Percentiles rank a stretch among this genome's conserved stretches.
Evolutionary conservation across 495 filamentous ascomycete species (phyloP).

Genomic region (Talaromyces adpressus): DNA sequence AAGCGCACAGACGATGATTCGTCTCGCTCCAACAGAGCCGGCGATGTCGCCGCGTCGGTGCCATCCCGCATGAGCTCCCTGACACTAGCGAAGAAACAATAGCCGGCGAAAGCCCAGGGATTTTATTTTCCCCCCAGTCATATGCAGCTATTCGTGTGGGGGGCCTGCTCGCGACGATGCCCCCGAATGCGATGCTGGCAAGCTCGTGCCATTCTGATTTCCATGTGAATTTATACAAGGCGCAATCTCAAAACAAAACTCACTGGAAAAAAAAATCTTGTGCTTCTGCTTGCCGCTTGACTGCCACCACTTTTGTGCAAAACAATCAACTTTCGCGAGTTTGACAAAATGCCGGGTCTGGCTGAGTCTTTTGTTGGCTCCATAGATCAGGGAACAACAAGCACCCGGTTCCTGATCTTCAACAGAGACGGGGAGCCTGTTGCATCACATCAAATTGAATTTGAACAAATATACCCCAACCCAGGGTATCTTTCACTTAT

Average conservation of each 20-base stretch:
- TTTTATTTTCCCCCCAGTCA: conserved; percentile 3
- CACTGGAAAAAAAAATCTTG: background rate
- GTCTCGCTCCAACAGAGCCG: background rate
- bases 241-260: no score
- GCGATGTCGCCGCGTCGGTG: background rate
- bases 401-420: conserved; percentile 87
- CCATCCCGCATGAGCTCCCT: background rate
- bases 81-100: background rate
- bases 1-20: background rate
- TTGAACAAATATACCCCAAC: conserved; percentile 80
- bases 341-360: conserved; percentile 1
- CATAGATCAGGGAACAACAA: conserved; percentile 93
- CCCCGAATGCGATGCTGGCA: background rate
- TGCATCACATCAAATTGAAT: conserved; percentile 86
- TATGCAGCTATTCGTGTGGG: background rate
- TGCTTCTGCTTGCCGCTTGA: background rate
- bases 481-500: conserved; percentile 56
- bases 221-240: background rate
- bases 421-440: conserved; percentile 70
- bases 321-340: conserved; percentile 17
- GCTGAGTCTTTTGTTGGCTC: conserved; percentile 50
- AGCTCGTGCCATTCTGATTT: background rate
- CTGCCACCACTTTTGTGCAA: background rate
- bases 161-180: background rate
- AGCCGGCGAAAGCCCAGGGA: background rate